Evolutionary conservation across 2,329 filamentous ascomycete genomes (phyloP), one percentile per base, ranked within the genome.

Genomic region (Anisogramma anomala): DNA sequence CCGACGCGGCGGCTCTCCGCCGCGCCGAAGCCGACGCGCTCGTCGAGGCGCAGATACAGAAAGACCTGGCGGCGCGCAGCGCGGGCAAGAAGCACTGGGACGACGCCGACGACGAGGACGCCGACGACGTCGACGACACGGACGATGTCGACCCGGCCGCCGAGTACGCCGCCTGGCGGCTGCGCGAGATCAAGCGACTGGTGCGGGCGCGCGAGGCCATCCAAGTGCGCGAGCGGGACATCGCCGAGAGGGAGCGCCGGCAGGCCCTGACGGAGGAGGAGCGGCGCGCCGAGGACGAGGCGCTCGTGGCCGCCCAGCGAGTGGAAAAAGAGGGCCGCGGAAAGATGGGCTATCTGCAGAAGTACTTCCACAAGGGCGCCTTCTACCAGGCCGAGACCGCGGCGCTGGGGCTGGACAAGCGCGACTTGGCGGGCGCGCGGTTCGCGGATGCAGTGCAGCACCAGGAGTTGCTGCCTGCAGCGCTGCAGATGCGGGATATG

Each of bases 301-400:
- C 73, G 37, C 84, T 77, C 59, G 65, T 96, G 14, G 79, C 79
- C 1, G 69, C 72, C 50, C 89, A 96, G 61, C 77, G 82, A 52
- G 82, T 83, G 48, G 87, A 94, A 48, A 84, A 84, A 53, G 78
- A 83, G 47, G 62, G 69, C 37, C 80, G 82, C 46, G 86, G 86
- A 39, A 82, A 89, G 62, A 85, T 91, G 71, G 74, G 74, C 2
- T 95, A 79, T 59, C 85, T 96, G 83, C 88, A 95, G 57, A 87
- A 88, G 58, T 98, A 96, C 65, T 88, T 85, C 62, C 91, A 98
- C 69, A 89, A 88, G 64, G 91, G 91, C 36, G 91, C 91, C 13
- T 98, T 96, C 66, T 96, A 85, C 67, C 83, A 82, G 50, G 85
- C 88, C 39, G 84, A 93, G 52, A 72, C 79, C 38, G 77, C 79